phyloP scores from a whole-genome alignment of 192 early-diverging fungal species.

The Entomortierella parvispora region DNA sequence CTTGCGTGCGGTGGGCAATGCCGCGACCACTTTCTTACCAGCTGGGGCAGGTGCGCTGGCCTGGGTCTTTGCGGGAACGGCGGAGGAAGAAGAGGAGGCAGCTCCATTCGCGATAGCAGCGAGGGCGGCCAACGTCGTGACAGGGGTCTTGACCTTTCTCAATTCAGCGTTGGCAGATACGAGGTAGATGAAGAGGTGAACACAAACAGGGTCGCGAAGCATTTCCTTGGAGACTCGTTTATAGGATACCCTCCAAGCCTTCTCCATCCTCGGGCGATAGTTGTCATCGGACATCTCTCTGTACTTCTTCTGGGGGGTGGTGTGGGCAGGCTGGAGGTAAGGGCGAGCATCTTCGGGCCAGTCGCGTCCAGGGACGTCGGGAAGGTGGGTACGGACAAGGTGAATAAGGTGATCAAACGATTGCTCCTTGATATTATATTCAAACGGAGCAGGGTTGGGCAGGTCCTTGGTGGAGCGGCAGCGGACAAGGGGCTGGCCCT shows the following conservation, averaged over 20 bases:
- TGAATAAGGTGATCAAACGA: neutral
- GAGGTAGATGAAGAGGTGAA: slow-evolving; percentile 10
- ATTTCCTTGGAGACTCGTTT: neutral
- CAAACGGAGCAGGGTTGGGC: neutral
- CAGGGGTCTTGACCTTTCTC: no score
- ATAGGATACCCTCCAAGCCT: slow-evolving; percentile 1
- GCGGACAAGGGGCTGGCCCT: slow-evolving; percentile 7
- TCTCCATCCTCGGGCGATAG: neutral
- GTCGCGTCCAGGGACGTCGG: neutral
- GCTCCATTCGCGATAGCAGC: no score
- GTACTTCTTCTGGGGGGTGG: slow-evolving; percentile 6
- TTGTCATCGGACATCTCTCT: neutral
- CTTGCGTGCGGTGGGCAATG: no score
- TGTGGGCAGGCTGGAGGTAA: slow-evolving; percentile 10
- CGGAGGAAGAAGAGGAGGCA: no score
- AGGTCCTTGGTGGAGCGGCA: slow-evolving; percentile 13
- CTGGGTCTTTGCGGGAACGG: no score
- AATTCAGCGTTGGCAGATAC: no score
- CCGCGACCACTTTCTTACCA: no score
- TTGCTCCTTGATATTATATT: neutral
- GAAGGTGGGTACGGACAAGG: neutral
- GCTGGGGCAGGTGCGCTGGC: no score
- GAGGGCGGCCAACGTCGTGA: no score
- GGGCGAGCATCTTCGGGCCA: neutral
- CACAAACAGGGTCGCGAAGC: neutral